Conservation (phyloP, 768 basidiomycete genomes). For the Phylloporus scabripes region DNA sequence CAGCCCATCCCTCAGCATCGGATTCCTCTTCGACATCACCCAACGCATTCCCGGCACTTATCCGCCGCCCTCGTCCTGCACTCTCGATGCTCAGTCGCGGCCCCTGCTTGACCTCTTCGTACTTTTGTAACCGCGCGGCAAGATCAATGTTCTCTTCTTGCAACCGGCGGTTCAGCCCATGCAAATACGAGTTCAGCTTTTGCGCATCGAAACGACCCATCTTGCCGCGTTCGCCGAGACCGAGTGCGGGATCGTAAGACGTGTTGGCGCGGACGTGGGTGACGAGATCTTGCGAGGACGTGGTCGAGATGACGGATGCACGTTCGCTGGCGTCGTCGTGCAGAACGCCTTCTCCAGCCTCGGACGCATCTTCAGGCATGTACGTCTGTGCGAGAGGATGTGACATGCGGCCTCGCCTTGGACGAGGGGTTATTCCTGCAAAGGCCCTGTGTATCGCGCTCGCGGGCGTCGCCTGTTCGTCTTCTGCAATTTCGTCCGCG, state of each 20-base stretch:
- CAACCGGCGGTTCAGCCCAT: slow-evolving; percentile 74
- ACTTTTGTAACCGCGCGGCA: slow-evolving; percentile 44
- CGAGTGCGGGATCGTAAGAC: slow-evolving; percentile 81
- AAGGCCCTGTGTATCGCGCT: slow-evolving; percentile 47
- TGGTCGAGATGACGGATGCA: slow-evolving; percentile 72
- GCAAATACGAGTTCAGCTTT: slow-evolving; percentile 82
- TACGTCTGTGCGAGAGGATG: slow-evolving; percentile 63
- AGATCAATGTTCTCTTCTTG: slow-evolving; percentile 82
- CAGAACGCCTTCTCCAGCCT: slow-evolving; percentile 20
- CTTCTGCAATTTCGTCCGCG: slow-evolving; percentile 34
- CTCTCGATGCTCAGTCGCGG: slow-evolving; percentile 24
- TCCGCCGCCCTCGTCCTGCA: slow-evolving; percentile 38
- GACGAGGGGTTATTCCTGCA: slow-evolving; percentile 60
- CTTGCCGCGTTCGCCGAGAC: slow-evolving; percentile 61
- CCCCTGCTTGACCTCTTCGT: slow-evolving; percentile 44
- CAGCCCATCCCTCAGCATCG: slow-evolving; percentile 60
- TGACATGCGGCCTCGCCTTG: slow-evolving; percentile 47
- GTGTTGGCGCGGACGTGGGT: slow-evolving; percentile 75
- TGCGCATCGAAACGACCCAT: slow-evolving; percentile 78
- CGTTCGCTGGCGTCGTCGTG: slow-evolving; percentile 48
- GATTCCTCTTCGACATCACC: slow-evolving; percentile 62
- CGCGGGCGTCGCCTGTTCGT: slow-evolving; percentile 28
- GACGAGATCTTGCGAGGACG: slow-evolving; percentile 85
- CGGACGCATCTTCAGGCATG: slow-evolving; percentile 34
- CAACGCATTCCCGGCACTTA: slow-evolving; percentile 49